Base-by-base conservation (phyloP, 495 filamentous ascomycete genomes). In the Copromyces sp. region DNA sequence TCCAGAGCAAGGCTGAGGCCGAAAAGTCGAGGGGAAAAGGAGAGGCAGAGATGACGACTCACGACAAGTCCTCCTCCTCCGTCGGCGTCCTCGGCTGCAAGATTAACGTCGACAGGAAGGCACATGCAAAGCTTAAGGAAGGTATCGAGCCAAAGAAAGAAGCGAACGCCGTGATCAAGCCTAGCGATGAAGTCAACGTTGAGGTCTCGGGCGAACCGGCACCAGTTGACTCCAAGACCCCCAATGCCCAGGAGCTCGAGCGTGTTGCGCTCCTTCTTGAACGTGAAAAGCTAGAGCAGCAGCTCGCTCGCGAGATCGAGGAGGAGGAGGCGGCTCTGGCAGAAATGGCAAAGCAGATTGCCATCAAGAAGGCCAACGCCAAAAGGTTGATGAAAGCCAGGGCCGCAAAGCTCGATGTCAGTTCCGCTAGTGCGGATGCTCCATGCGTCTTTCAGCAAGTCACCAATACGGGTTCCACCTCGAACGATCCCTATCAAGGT, bases 31-130 rank as follows among this genome's bases (percentile, higher is more conserved):
- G 39, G 39, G 39, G 3, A 40, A 41, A 41, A 41, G 40, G 4
- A 14, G 40, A 41, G 12, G 40, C 40, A 41, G 14, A 41, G 40
- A 81, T 76, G 41, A 82, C 81, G 20, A 81, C 83, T 29, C 81
- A 83, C 76, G 82, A 84, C 71, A 80, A 75, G 68, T 83, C 82
- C 72, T 81, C 77, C 2, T 83, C 82, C 9, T 82, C 82, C 2
- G 69, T 83, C 41, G 82, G 83, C 53, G 83, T 84, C 4, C 81
- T 83, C 45, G 83, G 83, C 45, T 84, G 82, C 79, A 83, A 84
- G 73, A 77, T 84, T 38, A 71, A 84, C 76, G 83, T 81, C 37
- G 78, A 83, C 61, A 79, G 81, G 40, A 41, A 41, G 41, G 14
- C 16, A 42, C 14, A 42, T 14, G 41, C 41, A 42, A 17, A 16